Conservation (phyloP, 345 rosid species). For the Ailanthus altissimus region DNA sequence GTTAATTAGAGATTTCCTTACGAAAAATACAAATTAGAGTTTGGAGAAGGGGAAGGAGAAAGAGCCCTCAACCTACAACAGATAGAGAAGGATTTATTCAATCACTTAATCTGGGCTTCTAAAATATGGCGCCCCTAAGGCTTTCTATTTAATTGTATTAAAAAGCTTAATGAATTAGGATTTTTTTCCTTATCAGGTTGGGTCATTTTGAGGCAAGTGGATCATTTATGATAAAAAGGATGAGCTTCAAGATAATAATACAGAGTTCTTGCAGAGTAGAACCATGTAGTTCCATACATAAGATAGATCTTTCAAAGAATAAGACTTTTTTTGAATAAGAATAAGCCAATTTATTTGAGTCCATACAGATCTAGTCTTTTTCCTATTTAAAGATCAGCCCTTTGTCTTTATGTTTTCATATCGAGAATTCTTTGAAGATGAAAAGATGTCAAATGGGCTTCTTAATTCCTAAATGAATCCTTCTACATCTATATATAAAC, state of each 20-base stretch:
- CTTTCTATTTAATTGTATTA: neutral
- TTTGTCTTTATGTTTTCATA: neutral
- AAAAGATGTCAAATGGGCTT: slow-evolving; percentile 19
- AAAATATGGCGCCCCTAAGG: neutral
- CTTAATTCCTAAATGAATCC: neutral
- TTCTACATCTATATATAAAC: neutral
- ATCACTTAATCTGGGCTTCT: neutral
- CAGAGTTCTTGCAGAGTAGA: neutral
- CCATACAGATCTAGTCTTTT: slow-evolving; percentile 1
- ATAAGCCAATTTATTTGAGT: slow-evolving; percentile 20
- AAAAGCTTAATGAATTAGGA: neutral
- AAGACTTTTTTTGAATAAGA: slow-evolving; percentile 20
- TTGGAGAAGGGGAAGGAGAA: no score
- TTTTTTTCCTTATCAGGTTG: neutral
- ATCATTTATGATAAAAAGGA: slow-evolving; percentile 2
- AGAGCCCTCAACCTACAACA: neutral
- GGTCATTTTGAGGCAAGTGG: neutral
- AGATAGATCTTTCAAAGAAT: slow-evolving; percentile 13
- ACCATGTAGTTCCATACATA: neutral
- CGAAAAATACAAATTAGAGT: no score
- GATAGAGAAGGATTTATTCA: neutral
- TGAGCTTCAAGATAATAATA: neutral
- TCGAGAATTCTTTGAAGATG: slow-evolving; percentile 25
- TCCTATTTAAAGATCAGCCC: slow-evolving; percentile 24
- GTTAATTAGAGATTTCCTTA: neutral